These are phyloP conservation scores for Prosopis cineraria DNA, from an alignment of 306 rosid genomes.

Conservation along the genomic window DNA sequence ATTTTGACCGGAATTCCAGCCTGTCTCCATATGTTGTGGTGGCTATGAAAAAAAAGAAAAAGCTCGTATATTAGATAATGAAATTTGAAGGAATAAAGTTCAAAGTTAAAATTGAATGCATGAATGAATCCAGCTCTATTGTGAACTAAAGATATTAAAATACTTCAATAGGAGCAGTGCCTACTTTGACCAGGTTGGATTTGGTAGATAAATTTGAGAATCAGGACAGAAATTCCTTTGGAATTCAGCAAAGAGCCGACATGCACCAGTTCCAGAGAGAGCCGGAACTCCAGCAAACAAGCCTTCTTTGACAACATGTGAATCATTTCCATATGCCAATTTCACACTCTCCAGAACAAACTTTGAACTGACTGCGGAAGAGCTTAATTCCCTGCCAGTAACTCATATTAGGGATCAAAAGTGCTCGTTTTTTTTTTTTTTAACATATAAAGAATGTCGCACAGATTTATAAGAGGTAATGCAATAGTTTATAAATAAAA, in stretches of 20 bases:
- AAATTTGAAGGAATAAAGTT: neutral
- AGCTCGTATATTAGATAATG: slow-evolving; percentile 25
- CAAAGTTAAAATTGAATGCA: neutral
- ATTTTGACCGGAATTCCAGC: slow-evolving; percentile 73
- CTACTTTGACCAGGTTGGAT: slow-evolving; percentile 88
- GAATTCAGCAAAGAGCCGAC: slow-evolving; percentile 78
- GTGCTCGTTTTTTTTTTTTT: too few species aligned
- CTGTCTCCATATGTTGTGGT: slow-evolving; percentile 86
- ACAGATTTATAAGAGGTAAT: slow-evolving; percentile 2
- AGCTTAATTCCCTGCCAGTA: slow-evolving; percentile 36
- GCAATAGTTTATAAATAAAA: neutral
- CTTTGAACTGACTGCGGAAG: slow-evolving; percentile 23
- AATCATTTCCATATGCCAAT: slow-evolving; percentile 83
- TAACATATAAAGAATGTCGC: neutral
- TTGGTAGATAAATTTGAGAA: slow-evolving; percentile 76
- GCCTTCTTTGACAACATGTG: slow-evolving; percentile 62
- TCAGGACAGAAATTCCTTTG: slow-evolving; percentile 74
- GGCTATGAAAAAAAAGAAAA: slow-evolving; percentile 44
- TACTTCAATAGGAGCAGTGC: slow-evolving; percentile 25
- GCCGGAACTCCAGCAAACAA: slow-evolving; percentile 76
- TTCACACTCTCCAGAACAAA: slow-evolving; percentile 65
- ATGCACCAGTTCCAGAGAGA: slow-evolving; percentile 93
- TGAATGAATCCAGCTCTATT: neutral
- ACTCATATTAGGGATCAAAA: neutral
- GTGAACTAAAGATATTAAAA: neutral